Percentiles rank a stretch among this genome's conserved stretches.
Conservation (phyloP, 257 asterid genomes). For the Craterostigma plantagineum region DNA sequence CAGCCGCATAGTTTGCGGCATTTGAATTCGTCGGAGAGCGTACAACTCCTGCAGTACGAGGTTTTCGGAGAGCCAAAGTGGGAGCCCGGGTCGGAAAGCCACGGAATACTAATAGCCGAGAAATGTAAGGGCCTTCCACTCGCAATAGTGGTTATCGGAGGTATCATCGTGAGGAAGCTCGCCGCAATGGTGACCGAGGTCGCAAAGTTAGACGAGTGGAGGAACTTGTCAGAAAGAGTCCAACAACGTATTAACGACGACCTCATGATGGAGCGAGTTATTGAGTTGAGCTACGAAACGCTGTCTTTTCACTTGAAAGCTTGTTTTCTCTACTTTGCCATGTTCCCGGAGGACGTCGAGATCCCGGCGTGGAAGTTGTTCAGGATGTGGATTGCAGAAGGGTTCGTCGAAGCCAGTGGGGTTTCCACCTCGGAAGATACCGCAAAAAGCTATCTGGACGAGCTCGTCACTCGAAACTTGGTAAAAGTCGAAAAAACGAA, state of each 20-base stretch:
- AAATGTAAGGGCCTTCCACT: conserved; percentile 30
- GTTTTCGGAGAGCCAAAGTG: conserved; percentile 12
- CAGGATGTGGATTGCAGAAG: conserved; percentile 35
- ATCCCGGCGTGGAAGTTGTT: conserved; percentile 18
- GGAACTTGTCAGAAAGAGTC: conserved; percentile 6
- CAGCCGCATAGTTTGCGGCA: conserved; percentile 16
- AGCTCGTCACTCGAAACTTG: conserved; percentile 23
- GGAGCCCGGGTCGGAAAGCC: conserved; percentile 6
- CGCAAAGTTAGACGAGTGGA: conserved; percentile 7
- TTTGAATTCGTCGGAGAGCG: conserved; percentile 13
- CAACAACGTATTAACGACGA: background rate
- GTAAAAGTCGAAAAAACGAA: conserved; percentile 16
- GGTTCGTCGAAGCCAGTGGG: conserved; percentile 15
- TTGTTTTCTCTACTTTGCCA: conserved; percentile 31
- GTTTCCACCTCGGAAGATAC: conserved; percentile 14
- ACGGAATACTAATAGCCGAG: conserved; percentile 14
- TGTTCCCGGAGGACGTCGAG: conserved; percentile 21
- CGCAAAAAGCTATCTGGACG: conserved; percentile 20
- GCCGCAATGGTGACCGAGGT: background rate
- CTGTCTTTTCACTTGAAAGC: conserved; percentile 21
- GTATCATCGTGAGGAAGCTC: conserved; percentile 8
- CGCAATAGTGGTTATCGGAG: conserved; percentile 20
- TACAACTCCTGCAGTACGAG: conserved; percentile 22
- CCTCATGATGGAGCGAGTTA: conserved; percentile 5
- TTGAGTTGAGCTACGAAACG: conserved; percentile 22